Evolutionary conservation across 108 stramenopile genomes (phyloP), one percentile per base, ranked within the genome.

Genomic region (Asterionellopsis glacialis): DNA sequence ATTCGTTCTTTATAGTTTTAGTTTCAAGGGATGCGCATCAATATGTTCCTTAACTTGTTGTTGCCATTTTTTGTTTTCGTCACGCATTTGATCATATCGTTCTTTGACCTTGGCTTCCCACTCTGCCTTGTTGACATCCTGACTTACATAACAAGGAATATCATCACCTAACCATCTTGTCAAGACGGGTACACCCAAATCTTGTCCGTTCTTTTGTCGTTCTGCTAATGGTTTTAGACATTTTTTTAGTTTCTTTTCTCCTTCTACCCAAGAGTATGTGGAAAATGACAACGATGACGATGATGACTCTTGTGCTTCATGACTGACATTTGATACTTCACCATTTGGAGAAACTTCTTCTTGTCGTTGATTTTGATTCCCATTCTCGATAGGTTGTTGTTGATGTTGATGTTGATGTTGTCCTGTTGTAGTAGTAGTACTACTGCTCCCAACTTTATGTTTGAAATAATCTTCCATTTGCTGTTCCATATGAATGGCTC

Each of bases 151-250:
- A 9, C 76, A 79, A 14, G 83, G 83, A 66, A 80, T 54, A 42
- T 84, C 79, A 7, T 84, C 83, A 19, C 83, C 83, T 61, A 84
- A 49, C 56, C 66, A 84, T 55, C 77, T 56, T 27, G 83, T 84
- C 52, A 84, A 59, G 16, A 76, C 72, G 2, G 79, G 79, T 16
- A 84, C 83, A n/a, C 83, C 83, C 27, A 79, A 55, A 52, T 75
- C 51, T 50, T 72, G 55, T 50, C 83, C 83, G 15, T 77, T 52
- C 60, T 51, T 39, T 67, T 84, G 83, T 39, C 57, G 65, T 33
- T 77, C 73, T 10, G 33, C 33, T 52, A 84, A 67, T 55, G 63
- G 61, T 25, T 58, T 65, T 41, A 84, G 57, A 67, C 77, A 65
- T 39, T 61, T 43, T 55, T 84, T 84, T 0, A 84, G 55, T 55